Conservation (phyloP, 371 early-diverging fungal species). For the Actinomortierella wolfii region DNA sequence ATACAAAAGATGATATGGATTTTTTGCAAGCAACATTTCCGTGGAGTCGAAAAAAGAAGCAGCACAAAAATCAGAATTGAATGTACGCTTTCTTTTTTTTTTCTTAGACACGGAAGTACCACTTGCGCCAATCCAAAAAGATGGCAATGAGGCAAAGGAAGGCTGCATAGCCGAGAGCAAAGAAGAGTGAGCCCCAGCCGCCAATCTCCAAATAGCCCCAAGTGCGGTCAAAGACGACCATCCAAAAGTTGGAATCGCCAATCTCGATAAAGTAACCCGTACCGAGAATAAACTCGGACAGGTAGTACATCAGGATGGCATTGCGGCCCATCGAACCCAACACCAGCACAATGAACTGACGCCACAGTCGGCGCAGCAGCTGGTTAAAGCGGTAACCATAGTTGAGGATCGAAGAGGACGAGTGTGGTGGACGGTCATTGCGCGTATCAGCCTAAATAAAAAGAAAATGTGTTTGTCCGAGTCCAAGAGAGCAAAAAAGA, state of each 20-base stretch:
- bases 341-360: conserved; percentile 25
- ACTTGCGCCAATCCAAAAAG: conserved; percentile 36
- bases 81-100: too few species aligned
- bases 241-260: conserved; percentile 16
- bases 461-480: too few species aligned
- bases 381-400: conserved; percentile 13
- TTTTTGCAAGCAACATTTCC: too few species aligned
- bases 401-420: background rate
- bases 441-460: too few species aligned
- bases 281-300: conserved; percentile 34
- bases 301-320: conserved; percentile 48
- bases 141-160: conserved; percentile 29
- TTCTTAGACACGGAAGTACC: conserved; percentile 43
- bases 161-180: conserved; percentile 26
- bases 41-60: too few species aligned
- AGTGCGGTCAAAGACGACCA: conserved; percentile 15
- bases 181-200: conserved; percentile 28
- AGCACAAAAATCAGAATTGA: too few species aligned
- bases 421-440: too few species aligned
- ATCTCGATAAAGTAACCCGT: conserved; percentile 27
- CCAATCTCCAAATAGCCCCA: conserved; percentile 39
- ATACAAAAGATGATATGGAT: too few species aligned
- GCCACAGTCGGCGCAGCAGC: conserved; percentile 31
- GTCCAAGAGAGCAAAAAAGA: too few species aligned
- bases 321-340: conserved; percentile 48